Evolutionary conservation across 148 eudicot species (phyloP).

Genomic region (Polygonum aviculare): DNA sequence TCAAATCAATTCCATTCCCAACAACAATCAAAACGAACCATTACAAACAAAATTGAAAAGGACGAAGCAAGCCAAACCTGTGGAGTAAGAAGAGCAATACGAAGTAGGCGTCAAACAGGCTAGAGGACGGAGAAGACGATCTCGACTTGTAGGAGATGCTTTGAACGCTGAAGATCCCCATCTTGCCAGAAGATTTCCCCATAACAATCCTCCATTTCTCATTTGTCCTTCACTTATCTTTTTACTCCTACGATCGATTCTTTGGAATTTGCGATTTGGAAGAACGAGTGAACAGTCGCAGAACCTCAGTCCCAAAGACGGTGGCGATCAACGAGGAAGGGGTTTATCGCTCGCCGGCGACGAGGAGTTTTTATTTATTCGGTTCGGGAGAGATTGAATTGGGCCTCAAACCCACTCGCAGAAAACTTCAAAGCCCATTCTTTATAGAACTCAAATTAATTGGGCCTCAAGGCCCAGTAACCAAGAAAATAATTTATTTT

Average conservation of each 20-base stretch:
- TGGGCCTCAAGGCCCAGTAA: background rate
- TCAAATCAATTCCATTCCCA: background rate
- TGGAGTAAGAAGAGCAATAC: conserved; percentile 1
- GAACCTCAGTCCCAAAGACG: background rate
- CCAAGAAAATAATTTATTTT: background rate
- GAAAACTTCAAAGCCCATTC: background rate
- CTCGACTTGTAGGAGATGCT: background rate
- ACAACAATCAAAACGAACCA: background rate
- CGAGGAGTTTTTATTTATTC: background rate
- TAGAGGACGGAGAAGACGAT: background rate
- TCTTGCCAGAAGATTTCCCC: conserved; percentile 3
- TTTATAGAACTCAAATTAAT: too few species aligned
- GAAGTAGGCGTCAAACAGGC: background rate
- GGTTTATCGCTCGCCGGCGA: conserved; percentile 9
- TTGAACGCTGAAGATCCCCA: conserved; percentile 6
- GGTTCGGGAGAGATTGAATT: background rate
- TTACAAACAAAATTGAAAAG: background rate
- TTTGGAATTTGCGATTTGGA: background rate
- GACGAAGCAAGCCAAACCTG: background rate
- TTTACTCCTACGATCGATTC: background rate
- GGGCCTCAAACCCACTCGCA: background rate
- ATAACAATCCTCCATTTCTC: conserved; percentile 2
- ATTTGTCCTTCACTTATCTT: background rate
- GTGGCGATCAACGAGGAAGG: background rate
- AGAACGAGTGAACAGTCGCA: background rate